Evolutionary conservation across 2,329 filamentous ascomycete genomes (phyloP), one percentile per base, ranked within the genome.

Genomic region (Pseudodiploospora longispora): DNA sequence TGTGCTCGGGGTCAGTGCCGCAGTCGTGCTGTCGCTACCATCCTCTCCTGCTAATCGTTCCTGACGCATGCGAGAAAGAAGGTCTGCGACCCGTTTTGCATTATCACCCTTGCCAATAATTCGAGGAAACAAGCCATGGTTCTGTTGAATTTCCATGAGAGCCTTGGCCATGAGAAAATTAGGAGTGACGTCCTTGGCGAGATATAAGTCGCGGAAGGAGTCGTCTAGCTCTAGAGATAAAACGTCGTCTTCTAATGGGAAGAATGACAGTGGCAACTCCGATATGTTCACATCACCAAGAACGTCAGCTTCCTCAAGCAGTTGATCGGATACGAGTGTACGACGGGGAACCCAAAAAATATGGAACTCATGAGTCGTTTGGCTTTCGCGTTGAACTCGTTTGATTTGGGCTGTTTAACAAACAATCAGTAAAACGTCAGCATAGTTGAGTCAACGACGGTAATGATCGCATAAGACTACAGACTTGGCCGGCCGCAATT

Each of bases 51-150:
- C 87, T 34, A 85, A 70, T 10, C 90, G 72, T 66, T 98, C 93
- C 59, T 90, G 89, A 51, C 91, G 83, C 87, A 96, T 96, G 30
- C 89, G 86, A 38, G 85, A 74, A 6, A 98, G 76, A 8, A 96
- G 73, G 59, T 97, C 90, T 37, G 89, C 85, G 3, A 98, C 78
- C 40, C 82, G 82, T 59, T 91, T 90, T 32, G 89, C 91, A 62
- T 95, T 90, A 55, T 98, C 90, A 19, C 93, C 93, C 66, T 98
- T 97, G 29, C 93, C 93, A 38, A 94, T 83, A 47, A 98, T 93
- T 10, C 91, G 81, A 28, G 93, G 94, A 54, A 98, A 97, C 9
- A 98, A 78, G 3, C 93, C 94, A 66, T 96, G 84, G 55, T 85
- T 83, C 59, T 88, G 83, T 62, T 98, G 93, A 49, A 98, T 81